Evolutionary conservation across 148 eudicot species (phyloP), one percentile per base, ranked within the genome.

Genomic region (Rhododendron williamsianum): DNA sequence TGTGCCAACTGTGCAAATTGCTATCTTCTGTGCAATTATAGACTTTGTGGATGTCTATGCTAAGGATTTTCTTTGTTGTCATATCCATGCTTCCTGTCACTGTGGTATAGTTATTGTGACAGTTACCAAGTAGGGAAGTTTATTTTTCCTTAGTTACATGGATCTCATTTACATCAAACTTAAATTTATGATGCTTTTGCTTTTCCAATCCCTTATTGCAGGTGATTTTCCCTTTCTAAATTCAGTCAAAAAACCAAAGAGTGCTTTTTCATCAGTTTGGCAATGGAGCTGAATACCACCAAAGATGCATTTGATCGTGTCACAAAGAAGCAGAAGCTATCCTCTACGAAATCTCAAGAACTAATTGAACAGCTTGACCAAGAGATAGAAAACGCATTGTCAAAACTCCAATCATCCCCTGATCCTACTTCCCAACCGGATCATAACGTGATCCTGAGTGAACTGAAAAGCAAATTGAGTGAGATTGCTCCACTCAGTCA

Each of bases 281-380:
- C 33, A 58, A 95, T 95, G 98, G 98, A 95, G 91, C 89, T 95
- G 84, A 94, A 89, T 87, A 87, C 90, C 84, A 92, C 91, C 88
- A 94, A 93, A 86, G 95, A 94, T 82, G 95, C 94, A 76, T 94
- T 94, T 88, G 97, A 94, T 85, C 95, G 93, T 78, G 94, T 92
- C 23, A 91, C 93, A 16, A 95, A 95, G 92, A 95, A 94, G 91
- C 98, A 95, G 88, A 94, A 91, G 87, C 82, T 94, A 15, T 90
- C 90, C 69, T 89, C 92, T 83, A 91, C 94, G 15, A 94, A 91
- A 84, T 89, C 90, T 77, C 90, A 90, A 73, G 98, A 95, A 82
- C 83, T 91, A 43, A 88, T 95, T 38, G 92, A 94, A 12, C 92
- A 83, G 81, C 90, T 95, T 82, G 85, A 81, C 77, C 91, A 85